Evolutionary conservation across 805 yeast genomes (phyloP).

Genomic region (Hanseniaspora thailandica): DNA sequence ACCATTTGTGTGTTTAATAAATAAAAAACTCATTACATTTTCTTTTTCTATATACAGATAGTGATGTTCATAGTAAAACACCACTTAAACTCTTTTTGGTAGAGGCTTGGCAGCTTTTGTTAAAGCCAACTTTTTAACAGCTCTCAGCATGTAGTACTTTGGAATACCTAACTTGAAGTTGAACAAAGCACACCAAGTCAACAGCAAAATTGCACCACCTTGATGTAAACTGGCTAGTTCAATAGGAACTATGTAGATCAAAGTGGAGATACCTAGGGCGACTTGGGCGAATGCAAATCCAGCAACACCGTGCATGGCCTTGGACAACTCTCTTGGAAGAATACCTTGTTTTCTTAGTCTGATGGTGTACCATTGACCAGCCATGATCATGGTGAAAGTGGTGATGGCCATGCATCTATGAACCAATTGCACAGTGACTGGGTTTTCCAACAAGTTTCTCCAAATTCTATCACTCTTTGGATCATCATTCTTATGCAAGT

Average conservation of each 20-base stretch:
- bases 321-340: conserved; percentile 48
- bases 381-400: conserved; percentile 62
- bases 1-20: not conserved
- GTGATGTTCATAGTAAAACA: conserved; percentile 15
- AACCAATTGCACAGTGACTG: conserved; percentile 84
- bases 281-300: conserved; percentile 80
- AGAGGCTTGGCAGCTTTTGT: no score
- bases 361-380: conserved; percentile 55
- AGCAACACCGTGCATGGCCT: conserved; percentile 53
- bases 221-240: conserved; percentile 92
- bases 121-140: conserved; percentile 29
- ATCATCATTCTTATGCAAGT: conserved; percentile 49
- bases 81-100: conserved; percentile 20
- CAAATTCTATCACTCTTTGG: conserved; percentile 60
- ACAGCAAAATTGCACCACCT: conserved; percentile 85
- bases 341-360: conserved; percentile 36
- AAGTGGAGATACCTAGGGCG: conserved; percentile 72
- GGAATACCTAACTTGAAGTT: conserved; percentile 51
- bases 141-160: conserved; percentile 32
- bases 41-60: not conserved
- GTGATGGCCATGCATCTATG: conserved; percentile 79
- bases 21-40: not conserved
- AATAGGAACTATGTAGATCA: conserved; percentile 79
- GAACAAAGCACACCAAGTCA: conserved; percentile 64
- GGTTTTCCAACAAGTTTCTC: conserved; percentile 91